Conservation (phyloP, 805 yeast species). For the Suhomyces vadensis region DNA sequence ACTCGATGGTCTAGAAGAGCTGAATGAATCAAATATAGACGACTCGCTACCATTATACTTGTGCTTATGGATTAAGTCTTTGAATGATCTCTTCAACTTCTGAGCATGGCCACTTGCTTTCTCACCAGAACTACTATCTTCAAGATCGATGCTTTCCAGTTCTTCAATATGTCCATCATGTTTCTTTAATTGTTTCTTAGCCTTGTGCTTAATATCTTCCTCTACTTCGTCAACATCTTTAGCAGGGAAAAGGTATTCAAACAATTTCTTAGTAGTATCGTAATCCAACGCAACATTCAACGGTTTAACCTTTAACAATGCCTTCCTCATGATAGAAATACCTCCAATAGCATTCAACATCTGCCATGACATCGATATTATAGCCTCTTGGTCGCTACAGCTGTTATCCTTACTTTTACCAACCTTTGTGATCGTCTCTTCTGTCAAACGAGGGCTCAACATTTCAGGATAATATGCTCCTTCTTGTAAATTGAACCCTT, state of each 20-base stretch:
- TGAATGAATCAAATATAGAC: not conserved
- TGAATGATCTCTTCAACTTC: not conserved
- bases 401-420: constrained; percentile 13
- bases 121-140: not conserved
- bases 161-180: not conserved
- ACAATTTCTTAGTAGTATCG: constrained; percentile 59
- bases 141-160: not conserved
- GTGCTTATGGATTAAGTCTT: not conserved
- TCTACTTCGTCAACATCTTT: constrained; percentile 29
- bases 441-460: constrained; percentile 48
- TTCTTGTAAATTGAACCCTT: constrained; percentile 64
- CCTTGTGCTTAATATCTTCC: not conserved
- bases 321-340: constrained; percentile 70
- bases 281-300: constrained; percentile 74
- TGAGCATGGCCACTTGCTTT: not conserved
- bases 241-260: constrained; percentile 70
- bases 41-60: not conserved
- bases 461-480: constrained; percentile 69
- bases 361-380: constrained; percentile 57
- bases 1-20: not conserved
- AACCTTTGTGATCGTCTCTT: not conserved
- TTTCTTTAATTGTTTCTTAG: not conserved
- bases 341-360: constrained; percentile 89
- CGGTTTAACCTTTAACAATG: constrained; percentile 63
- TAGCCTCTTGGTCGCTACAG: constrained; percentile 18